A percentile compares a stretch with the other conserved stretches of the same genome.
Evolutionary conservation across 331 rosid species (phyloP).

Genomic region (Saraca asoca): DNA sequence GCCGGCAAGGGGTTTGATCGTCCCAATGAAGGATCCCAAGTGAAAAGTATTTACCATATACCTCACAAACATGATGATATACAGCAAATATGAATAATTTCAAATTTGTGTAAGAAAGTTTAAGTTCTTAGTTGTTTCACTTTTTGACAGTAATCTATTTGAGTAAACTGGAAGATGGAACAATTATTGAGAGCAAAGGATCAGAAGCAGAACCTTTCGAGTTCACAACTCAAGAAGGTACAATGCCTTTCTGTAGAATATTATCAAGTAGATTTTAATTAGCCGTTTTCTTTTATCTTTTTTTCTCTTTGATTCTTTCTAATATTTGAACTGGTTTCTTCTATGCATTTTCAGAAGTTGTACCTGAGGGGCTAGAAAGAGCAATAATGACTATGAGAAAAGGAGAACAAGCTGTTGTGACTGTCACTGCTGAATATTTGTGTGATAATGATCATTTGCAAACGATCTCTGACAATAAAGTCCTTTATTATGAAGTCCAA

Average conservation of each 20-base stretch:
- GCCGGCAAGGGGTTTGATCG: constrained; percentile 59
- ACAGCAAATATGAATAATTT: neutral
- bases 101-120: neutral
- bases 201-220: constrained; percentile 60
- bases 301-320: neutral
- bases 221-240: constrained; percentile 60
- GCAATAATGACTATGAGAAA: constrained; percentile 72
- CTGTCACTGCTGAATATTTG: constrained; percentile 46
- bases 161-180: constrained; percentile 56
- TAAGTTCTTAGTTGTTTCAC: constrained; percentile 15
- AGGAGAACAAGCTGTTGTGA: constrained; percentile 58
- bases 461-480: constrained; percentile 26
- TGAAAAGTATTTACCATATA: constrained; percentile 49
- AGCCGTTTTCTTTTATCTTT: neutral
- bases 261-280: constrained; percentile 20
- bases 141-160: constrained; percentile 48
- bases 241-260: constrained; percentile 5
- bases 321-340: constrained; percentile 10
- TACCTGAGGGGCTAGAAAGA: constrained; percentile 57
- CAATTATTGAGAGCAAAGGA: constrained; percentile 55
- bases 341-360: constrained; percentile 46
- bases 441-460: constrained; percentile 26
- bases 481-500: constrained; percentile 49
- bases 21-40: constrained; percentile 62
- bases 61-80: neutral